phyloP scores from a whole-genome alignment of 2,329 filamentous ascomycete species.

The Aquanectria penicillioides region DNA sequence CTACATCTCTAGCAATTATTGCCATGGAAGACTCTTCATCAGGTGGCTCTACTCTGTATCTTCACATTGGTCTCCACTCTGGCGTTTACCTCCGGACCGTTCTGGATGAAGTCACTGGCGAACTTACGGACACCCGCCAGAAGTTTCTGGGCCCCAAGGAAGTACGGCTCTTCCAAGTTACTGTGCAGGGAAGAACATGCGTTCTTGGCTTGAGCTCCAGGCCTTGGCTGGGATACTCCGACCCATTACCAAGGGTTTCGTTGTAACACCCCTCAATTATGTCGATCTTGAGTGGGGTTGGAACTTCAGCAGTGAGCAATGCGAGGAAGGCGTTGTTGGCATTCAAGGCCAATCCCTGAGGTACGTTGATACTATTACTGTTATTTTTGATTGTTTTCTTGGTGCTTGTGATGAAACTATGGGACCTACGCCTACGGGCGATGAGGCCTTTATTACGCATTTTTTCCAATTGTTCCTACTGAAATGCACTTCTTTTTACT shows the following conservation, averaged over 20 bases:
- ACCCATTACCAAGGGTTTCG: constrained; percentile 89
- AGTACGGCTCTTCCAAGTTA: constrained; percentile 91
- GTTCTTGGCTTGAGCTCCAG: constrained; percentile 91
- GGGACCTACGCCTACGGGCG: constrained; percentile 64
- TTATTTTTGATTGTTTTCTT: constrained; percentile 46
- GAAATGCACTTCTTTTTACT: constrained; percentile 56
- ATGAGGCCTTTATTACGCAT: constrained; percentile 66
- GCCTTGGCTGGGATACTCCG: constrained; percentile 95
- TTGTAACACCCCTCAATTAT: constrained; percentile 92
- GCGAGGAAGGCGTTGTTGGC: constrained; percentile 91
- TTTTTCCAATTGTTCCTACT: constrained; percentile 97
- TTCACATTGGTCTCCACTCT: constrained; percentile 95
- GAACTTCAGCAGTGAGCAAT: constrained; percentile 97
- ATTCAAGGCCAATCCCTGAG: constrained; percentile 89
- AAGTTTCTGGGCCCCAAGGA: constrained; percentile 93
- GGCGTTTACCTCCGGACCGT: constrained; percentile 96
- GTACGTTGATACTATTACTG: constrained; percentile 61
- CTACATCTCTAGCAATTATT: constrained; percentile 90
- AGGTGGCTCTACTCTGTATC: constrained; percentile 86
- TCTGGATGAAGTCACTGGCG: constrained; percentile 93
- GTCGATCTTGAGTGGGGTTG: constrained; percentile 90
- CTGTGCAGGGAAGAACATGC: constrained; percentile 83
- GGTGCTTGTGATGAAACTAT: constrained; percentile 71
- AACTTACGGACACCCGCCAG: constrained; percentile 92
- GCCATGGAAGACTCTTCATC: constrained; percentile 94